Conservation (phyloP, 768 basidiomycete species). For the Calocybe cyanea region DNA sequence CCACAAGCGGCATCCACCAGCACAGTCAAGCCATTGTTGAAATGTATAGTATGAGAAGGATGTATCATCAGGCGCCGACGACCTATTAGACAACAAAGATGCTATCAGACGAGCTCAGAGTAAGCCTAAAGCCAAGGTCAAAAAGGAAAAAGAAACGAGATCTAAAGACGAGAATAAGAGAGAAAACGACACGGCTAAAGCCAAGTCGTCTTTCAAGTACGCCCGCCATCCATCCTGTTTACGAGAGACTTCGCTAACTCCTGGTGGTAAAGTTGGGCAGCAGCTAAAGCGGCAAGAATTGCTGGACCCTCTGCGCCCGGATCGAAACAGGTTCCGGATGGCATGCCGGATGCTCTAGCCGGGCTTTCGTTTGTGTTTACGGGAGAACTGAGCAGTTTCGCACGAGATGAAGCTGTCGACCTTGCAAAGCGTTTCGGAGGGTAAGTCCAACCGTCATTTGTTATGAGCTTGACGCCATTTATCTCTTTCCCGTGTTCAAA, state of each 20-base stretch:
- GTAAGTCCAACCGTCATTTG: constrained; percentile 45
- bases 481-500: neutral
- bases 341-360: constrained; percentile 66
- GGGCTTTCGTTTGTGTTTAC: constrained; percentile 95
- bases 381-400: constrained; percentile 83
- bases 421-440: constrained; percentile 91
- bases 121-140: constrained; percentile 17
- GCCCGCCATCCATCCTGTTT: constrained; percentile 1
- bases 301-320: constrained; percentile 65
- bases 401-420: constrained; percentile 83
- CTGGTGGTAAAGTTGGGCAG: constrained; percentile 35
- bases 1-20: too few relatives aligned
- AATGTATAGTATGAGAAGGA: constrained; percentile 9
- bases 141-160: constrained; percentile 4
- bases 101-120: constrained; percentile 10
- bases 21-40: too few relatives aligned
- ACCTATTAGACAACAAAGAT: constrained; percentile 4
- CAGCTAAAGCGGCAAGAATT: constrained; percentile 53
- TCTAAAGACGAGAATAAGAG: constrained; percentile 11
- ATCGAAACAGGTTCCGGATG: constrained; percentile 69
- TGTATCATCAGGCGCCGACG: constrained; percentile 18
- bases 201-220: constrained; percentile 25
- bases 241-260: neutral
- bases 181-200: constrained; percentile 13
- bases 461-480: constrained; percentile 1